Percentiles rank a stretch among this genome's conserved stretches.
Evolutionary conservation across 2,329 filamentous ascomycete species (phyloP).

Genomic region (Xylaria arbuscula): DNA sequence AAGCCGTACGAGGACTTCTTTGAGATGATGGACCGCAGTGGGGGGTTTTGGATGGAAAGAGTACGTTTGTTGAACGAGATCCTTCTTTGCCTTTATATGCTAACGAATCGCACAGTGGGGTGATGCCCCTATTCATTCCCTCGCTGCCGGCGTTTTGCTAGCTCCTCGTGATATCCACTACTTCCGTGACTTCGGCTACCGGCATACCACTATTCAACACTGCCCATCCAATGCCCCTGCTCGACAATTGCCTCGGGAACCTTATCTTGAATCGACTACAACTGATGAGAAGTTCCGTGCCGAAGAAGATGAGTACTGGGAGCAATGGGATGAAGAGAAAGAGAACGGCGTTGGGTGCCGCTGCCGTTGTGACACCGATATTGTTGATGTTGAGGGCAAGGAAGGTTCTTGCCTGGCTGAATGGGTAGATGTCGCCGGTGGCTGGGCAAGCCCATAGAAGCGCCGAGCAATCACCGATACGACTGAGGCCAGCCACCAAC

Average conservation of each 20-base stretch:
- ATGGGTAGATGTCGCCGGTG: conserved; percentile 97
- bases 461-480: background rate
- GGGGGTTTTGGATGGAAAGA: conserved; percentile 99
- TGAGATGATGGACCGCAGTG: conserved; percentile 97
- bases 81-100: conserved; percentile 35
- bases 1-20: conserved; percentile 99
- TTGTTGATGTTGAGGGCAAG: conserved; percentile 97
- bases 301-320: conserved; percentile 98
- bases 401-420: conserved; percentile 93
- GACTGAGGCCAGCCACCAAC: conserved; percentile 22
- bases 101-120: conserved; percentile 79
- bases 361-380: conserved; percentile 96
- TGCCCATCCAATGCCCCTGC: conserved; percentile 95
- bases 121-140: conserved; percentile 97
- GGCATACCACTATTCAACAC: conserved; percentile 98
- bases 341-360: conserved; percentile 97
- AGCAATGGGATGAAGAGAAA: conserved; percentile 83
- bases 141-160: conserved; percentile 90
- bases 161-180: conserved; percentile 90
- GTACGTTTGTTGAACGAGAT: conserved; percentile 61
- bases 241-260: conserved; percentile 82
- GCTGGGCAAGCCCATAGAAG: conserved; percentile 72
- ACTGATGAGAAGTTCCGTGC: conserved; percentile 82
- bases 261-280: conserved; percentile 85
- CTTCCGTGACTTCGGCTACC: conserved; percentile 98